These are phyloP conservation scores for Diaporthe batatas DNA, from an alignment of 2,329 filamentous ascomycete species.

Conservation along the genomic window DNA sequence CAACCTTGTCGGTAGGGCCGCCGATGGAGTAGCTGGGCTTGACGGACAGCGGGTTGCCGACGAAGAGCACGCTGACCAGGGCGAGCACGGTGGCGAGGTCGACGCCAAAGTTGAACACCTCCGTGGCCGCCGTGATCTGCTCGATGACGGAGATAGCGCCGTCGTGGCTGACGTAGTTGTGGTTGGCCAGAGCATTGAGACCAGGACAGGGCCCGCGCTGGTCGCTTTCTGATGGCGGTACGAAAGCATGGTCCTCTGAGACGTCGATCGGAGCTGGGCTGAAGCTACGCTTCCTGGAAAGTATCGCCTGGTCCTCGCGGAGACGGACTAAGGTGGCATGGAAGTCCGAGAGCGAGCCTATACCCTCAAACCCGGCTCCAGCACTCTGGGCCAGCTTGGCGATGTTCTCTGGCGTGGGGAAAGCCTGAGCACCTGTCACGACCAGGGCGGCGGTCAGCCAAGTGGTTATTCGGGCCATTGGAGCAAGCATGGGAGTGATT, in stretches of 20 bases:
- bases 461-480: neutral
- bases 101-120: conserved; percentile 60
- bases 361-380: neutral
- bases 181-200: conserved; percentile 58
- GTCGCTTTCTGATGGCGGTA: conserved; percentile 48
- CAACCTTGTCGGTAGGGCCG: conserved; percentile 42
- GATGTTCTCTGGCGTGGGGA: conserved; percentile 11
- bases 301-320: neutral
- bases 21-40: conserved; percentile 58
- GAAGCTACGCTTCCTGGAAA: conserved; percentile 4
- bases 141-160: conserved; percentile 49
- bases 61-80: conserved; percentile 59
- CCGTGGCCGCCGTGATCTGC: conserved; percentile 30
- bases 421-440: neutral
- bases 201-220: conserved; percentile 57
- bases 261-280: conserved; percentile 2
- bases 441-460: conserved; percentile 18
- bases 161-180: conserved; percentile 57
- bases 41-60: conserved; percentile 53
- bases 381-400: conserved; percentile 4
- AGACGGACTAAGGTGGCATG: conserved; percentile 8
- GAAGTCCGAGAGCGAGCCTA: neutral
- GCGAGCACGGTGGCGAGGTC: conserved; percentile 56
- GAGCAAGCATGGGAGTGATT: neutral
- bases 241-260: conserved; percentile 22